These are phyloP conservation scores for Apiospora hydei DNA, from an alignment of 2,329 filamentous ascomycete species.

Conservation along the genomic window DNA sequence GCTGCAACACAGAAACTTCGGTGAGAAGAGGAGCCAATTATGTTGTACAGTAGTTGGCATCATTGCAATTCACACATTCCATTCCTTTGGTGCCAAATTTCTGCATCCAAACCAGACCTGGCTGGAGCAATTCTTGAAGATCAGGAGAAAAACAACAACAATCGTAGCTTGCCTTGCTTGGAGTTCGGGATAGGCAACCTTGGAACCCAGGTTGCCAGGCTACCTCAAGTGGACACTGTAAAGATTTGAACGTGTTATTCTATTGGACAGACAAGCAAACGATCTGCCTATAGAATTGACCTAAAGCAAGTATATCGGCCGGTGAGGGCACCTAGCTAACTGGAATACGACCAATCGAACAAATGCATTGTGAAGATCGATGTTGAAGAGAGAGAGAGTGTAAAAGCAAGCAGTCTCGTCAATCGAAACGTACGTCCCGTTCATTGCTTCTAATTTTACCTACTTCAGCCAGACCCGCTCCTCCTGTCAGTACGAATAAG, in stretches of 20 bases:
- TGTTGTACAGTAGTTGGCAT: not conserved
- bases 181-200: not conserved
- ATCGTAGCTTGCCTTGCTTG: not conserved
- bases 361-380: not conserved
- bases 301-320: not conserved
- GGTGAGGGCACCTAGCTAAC: not conserved
- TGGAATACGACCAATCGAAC: not conserved
- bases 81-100: not conserved
- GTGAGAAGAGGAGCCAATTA: not conserved
- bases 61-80: not conserved
- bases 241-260: slow-evolving; percentile 12
- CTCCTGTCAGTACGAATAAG: not conserved
- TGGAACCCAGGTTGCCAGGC: not conserved
- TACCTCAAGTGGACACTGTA: not conserved
- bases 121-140: not conserved
- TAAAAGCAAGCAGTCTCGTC: not conserved
- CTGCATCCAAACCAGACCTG: not conserved
- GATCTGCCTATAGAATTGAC: not conserved
- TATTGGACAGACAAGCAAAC: slow-evolving; percentile 8
- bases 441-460: not conserved
- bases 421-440: not conserved
- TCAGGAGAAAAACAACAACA: not conserved
- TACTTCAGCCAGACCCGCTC: slow-evolving; percentile 1
- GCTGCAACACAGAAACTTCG: not conserved
- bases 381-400: not conserved